Evolutionary conservation across 192 early-diverging fungal species (phyloP), one percentile per base, ranked within the genome.

Genomic region (Haplosporangium gracile): DNA sequence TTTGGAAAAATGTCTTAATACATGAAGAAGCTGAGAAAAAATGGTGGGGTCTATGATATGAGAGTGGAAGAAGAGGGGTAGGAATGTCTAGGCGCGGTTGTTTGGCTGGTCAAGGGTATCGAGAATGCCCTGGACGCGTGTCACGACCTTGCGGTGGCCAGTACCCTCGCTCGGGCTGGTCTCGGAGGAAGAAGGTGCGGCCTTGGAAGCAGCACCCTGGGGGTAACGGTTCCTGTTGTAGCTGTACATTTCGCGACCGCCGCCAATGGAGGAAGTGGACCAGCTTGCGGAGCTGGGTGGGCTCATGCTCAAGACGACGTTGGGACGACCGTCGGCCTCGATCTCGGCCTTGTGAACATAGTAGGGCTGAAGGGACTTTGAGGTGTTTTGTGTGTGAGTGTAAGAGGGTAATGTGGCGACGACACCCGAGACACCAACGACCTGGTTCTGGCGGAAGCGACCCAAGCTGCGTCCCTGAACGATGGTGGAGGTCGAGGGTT

Each of bases 381-480:
- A 90, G 87, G 63, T 34, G 39, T 73, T 86, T 15, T 88, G 88
- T 13, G 90, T 72, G 77, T 89, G 75, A 24, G 88, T 85, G 38
- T 88, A 68, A 8, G 73, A 74, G 13, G 89, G 90, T 51, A 95
- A 78, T 11, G 70, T 68, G 18, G 92, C 94, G 29, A 94, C 85
- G 18, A 95, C 89, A 43, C 95, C 95, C 47, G 89, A 90, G 57
- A 96, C 90, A 36, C 94, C 95, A 43, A 94, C 91, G 42, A 92
- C 87, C 65, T 90, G 93, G 49, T 40, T 81, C 38, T 40, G 32
- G 29, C 72, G 71, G 34, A 83, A 29, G 34, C 68, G 78, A 76
- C 92, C 93, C 20, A 96, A 81, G 40, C 93, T 88, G 72, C 95
- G 93, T 70, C 95, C 95, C 72, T 93, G 84, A 2, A 96, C 92